Percentiles rank a stretch among this genome's conserved stretches.
Conservation (phyloP, 495 filamentous ascomycete genomes). For the Pyronema domesticum region DNA sequence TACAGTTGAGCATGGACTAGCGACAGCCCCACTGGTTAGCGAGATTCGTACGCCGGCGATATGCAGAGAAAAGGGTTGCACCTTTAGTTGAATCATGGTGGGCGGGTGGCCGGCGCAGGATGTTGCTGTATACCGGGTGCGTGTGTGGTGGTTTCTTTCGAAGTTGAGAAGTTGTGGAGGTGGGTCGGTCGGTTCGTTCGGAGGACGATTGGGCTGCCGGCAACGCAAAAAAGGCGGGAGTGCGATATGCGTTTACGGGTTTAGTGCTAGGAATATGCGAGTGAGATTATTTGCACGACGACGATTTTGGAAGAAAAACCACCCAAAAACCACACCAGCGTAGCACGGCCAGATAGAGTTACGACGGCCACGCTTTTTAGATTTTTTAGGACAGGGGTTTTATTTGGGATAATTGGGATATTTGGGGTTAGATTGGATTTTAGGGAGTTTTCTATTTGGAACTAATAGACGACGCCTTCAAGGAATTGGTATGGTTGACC, state of each 20-base stretch:
- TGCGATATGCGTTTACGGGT: not conserved
- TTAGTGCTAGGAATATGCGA: not conserved
- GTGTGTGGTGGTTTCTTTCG: constrained; percentile 10
- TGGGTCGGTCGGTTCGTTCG: not conserved
- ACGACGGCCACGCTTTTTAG: no score
- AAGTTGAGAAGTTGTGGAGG: not conserved
- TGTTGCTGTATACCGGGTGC: no score
- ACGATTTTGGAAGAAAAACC: no score
- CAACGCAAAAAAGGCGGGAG: not conserved
- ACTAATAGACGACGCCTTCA: no score
- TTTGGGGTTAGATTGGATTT: no score
- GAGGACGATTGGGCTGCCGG: not conserved
- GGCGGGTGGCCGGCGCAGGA: not conserved
- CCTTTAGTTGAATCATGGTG: constrained; percentile 96
- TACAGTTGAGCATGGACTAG: constrained; percentile 95
- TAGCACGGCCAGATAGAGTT: no score
- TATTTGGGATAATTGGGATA: no score
- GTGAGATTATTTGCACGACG: no score
- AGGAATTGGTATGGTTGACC: no score
- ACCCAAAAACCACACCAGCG: no score
- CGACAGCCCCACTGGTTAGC: constrained; percentile 2
- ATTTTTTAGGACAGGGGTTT: no score
- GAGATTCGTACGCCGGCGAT: constrained; percentile 3
- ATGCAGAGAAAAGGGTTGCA: constrained; percentile 22
- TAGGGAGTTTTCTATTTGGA: no score